Conservation (phyloP, 768 basidiomycete genomes). For the Suillus bovinus region DNA sequence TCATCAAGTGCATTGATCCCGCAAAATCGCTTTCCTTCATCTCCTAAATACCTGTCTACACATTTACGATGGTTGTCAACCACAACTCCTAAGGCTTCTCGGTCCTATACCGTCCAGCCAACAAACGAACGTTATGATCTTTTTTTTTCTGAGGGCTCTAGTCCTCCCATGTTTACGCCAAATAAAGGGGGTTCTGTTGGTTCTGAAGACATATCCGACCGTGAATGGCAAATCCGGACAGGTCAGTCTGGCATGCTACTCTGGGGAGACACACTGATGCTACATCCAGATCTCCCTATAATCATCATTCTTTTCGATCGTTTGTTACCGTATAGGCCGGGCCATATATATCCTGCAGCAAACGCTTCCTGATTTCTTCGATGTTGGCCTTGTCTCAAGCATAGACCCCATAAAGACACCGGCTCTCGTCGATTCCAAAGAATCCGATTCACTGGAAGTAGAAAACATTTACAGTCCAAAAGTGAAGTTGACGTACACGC, state of each 20-base stretch:
- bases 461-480: slow-evolving; percentile 62
- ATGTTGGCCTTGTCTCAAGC: slow-evolving; percentile 59
- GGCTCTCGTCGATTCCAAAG: slow-evolving; percentile 21
- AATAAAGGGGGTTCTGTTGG: slow-evolving; percentile 15
- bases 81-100: slow-evolving; percentile 18
- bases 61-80: slow-evolving; percentile 11
- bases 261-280: slow-evolving; percentile 30
- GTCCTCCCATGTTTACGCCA: slow-evolving; percentile 25
- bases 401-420: slow-evolving; percentile 48
- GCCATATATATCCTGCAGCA: slow-evolving; percentile 67
- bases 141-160: slow-evolving; percentile 12
- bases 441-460: slow-evolving; percentile 23
- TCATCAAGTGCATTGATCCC: background rate
- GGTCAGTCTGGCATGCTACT: slow-evolving; percentile 40
- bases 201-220: slow-evolving; percentile 49
- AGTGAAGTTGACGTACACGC: slow-evolving; percentile 66
- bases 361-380: slow-evolving; percentile 74
- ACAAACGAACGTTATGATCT: slow-evolving; percentile 8
- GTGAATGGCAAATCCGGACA: slow-evolving; percentile 78
- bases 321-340: slow-evolving; percentile 47
- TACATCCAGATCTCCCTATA: slow-evolving; percentile 18
- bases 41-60: background rate
- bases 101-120: slow-evolving; percentile 14
- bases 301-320: slow-evolving; percentile 4
- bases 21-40: background rate